Evolutionary conservation across 768 basidiomycete genomes (phyloP), one percentile per base, ranked within the genome.

Genomic region (Phylloporus rhodoxanthus): DNA sequence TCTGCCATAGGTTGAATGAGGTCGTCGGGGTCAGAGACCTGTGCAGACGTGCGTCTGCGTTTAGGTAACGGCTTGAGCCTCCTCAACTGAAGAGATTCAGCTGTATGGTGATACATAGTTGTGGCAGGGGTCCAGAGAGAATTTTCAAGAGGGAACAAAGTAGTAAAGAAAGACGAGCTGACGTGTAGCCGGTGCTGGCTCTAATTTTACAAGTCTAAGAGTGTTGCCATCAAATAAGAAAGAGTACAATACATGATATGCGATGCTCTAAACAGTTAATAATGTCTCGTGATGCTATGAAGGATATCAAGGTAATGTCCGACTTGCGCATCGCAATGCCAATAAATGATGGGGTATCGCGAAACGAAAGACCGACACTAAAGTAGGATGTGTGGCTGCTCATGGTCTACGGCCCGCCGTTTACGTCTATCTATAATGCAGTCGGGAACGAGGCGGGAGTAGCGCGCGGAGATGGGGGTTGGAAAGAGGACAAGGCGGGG

Each of bases 21-120:
- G 67, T 60, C 51, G 62, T 60, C 58, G 47, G 58, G 56, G 42
- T 47, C 56, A 36, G 64, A 55, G 50, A 46, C 52, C 40, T 54
- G 66, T 55, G 57, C 55, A 56, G 74, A 71, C 21, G 78, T 82
- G 52, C 83, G 79, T 53, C 82, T 76, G 56, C 87, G 79, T 70
- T 87, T 88, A 23, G 88, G 87, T 36, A 88, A 75, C 34, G 88
- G 87, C 63, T 87, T 89, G 59, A 88, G 76, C 54, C 81, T 73
- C 57, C 87, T 75, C 45, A 81, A 69, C 33, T 77, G 66, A 37
- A 79, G 29, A 30, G 11, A 30, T 13, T 30, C 29, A 13, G 29
- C 29, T 13, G 29, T 1, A 30, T 30, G 72, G 50, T 56, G 56
- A 66, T 80, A 76, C 81, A 82, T 82, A n/a, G n/a, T n/a, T 45